Evolutionary conservation across 768 basidiomycete species (phyloP), one percentile per base, ranked within the genome.

Genomic region (Dendrothele bispora): DNA sequence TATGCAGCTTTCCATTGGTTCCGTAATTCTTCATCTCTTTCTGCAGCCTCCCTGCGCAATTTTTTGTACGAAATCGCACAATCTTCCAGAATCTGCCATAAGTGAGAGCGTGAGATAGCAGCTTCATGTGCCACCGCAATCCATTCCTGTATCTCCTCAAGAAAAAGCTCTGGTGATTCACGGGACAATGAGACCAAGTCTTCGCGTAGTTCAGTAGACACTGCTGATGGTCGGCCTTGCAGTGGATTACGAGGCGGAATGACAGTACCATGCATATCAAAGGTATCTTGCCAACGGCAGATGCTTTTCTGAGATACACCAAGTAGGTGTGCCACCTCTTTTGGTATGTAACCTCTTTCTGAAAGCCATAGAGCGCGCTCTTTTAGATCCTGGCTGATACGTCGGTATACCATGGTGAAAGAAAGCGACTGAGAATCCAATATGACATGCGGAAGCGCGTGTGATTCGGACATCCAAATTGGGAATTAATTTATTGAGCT

Each of bases 51-150:
- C 21, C 42, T 42, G 15, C 38, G 50, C 7, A 62, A 41, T 21
- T 49, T 39, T 49, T 62, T 65, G 53, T 59, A 59, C 15, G 61
- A 57, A n/a, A 53, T 22, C 7, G 58, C 61, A 14, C 45, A 27
- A 39, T 58, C 55, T 11, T 32, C 32, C 24, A 61, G 50, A 27
- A 46, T 51, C 7, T 34, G 18, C 22, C 50, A 39, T 15, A 62
- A 43, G 8, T 52, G 43, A 2, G 53, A 35, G 14, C 38, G 36
- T 5, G 57, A 58, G 42, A 61, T 50, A 6, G 34, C 38, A 10
- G 48, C 36, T 11, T 61, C 46, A 22, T 54, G 56, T 10, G 48
- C 41, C 6, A 61, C 34, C 8, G 42, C 42, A 29, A 43, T 25
- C 24, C 24, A 43, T 17, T 30, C 24, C 21, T 29, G 42, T 30